These are phyloP conservation scores for Fonsecaea erecta DNA, from an alignment of 2,329 filamentous ascomycete species.

Conservation along the genomic window DNA sequence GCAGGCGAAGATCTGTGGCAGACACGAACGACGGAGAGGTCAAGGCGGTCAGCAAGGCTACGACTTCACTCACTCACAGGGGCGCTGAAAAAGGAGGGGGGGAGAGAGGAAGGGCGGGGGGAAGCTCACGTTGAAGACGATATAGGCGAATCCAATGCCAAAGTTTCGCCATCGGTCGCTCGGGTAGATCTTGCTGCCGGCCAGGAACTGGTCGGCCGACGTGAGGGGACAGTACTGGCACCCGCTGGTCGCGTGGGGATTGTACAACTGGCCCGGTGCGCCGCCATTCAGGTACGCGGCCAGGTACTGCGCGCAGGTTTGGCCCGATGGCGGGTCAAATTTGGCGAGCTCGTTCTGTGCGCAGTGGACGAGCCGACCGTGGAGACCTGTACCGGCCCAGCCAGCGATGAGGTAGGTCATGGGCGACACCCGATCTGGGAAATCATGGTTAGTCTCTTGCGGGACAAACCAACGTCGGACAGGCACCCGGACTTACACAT, in stretches of 20 bases:
- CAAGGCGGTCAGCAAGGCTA: background rate
- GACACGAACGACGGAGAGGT: background rate
- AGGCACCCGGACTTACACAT: conserved; percentile 60
- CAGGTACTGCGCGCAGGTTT: conserved; percentile 66
- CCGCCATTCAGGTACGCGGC: conserved; percentile 58
- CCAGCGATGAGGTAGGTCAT: conserved; percentile 80
- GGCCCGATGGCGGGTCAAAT: conserved; percentile 59
- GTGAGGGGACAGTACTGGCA: conserved; percentile 57
- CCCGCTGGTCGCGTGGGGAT: conserved; percentile 59
- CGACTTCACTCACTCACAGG: no score
- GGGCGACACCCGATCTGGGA: conserved; percentile 68
- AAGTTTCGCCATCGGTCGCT: conserved; percentile 76
- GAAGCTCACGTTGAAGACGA: conserved; percentile 66
- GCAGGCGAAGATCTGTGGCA: conserved; percentile 48
- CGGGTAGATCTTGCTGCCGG: conserved; percentile 58
- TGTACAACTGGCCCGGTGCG: conserved; percentile 58
- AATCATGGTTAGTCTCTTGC: conserved; percentile 67
- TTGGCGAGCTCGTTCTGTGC: conserved; percentile 65
- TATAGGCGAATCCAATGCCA: conserved; percentile 76
- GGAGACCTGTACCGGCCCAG: conserved; percentile 71
- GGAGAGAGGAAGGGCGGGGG: background rate
- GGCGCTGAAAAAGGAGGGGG: no score
- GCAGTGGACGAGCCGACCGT: conserved; percentile 68
- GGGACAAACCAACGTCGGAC: conserved; percentile 61
- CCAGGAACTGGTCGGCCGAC: conserved; percentile 49